A percentile compares a stretch with the other conserved stretches of the same genome.
These are phyloP conservation scores for Ophiocordyceps camponoti-leonardi DNA, from an alignment of 2,329 filamentous ascomycete genomes.

Conservation along the genomic window DNA sequence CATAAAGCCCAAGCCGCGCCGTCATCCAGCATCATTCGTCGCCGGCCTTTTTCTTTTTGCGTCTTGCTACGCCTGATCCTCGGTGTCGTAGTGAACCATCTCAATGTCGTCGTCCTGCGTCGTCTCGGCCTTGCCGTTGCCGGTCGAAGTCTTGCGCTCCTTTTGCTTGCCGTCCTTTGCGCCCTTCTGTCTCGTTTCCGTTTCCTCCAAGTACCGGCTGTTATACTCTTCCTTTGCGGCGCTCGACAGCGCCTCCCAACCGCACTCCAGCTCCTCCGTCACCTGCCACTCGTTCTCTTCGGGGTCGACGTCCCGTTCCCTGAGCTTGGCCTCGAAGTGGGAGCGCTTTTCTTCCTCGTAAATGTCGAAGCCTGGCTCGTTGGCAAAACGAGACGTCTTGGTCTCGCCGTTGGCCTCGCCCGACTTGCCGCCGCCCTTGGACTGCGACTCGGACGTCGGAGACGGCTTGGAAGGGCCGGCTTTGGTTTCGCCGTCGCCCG, in stretches of 20 bases:
- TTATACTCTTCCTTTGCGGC: conserved; percentile 32
- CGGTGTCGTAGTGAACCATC: conserved; percentile 29
- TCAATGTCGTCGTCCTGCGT: conserved; percentile 30
- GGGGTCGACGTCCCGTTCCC: conserved; percentile 21
- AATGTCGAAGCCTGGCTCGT: conserved; percentile 31
- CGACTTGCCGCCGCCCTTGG: conserved; percentile 7
- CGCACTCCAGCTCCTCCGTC: conserved; percentile 35
- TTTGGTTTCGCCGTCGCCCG: conserved; percentile 22
- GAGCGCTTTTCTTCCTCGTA: conserved; percentile 34
- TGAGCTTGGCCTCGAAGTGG: conserved; percentile 24
- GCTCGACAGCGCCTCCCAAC: conserved; percentile 36
- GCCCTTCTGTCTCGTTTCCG: conserved; percentile 10
- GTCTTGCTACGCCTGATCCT: conserved; percentile 19
- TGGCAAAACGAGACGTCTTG: conserved; percentile 24
- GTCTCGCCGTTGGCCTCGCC: conserved; percentile 20
- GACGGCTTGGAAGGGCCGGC: conserved; percentile 22
- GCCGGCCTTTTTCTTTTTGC: conserved; percentile 16
- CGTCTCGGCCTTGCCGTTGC: conserved; percentile 12
- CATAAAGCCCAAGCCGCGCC: not conserved
- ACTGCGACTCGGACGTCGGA: conserved; percentile 30
- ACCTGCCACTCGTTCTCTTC: conserved; percentile 5
- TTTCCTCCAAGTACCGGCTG: conserved; percentile 11
- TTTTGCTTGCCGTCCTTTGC: conserved; percentile 4
- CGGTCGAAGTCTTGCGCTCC: conserved; percentile 2
- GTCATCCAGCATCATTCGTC: conserved; percentile 10